Percentiles rank a stretch among this genome's conserved stretches.
These are phyloP conservation scores for Funneliformis caledonium DNA, from an alignment of 371 early-diverging fungal genomes.

Conservation along the genomic window DNA sequence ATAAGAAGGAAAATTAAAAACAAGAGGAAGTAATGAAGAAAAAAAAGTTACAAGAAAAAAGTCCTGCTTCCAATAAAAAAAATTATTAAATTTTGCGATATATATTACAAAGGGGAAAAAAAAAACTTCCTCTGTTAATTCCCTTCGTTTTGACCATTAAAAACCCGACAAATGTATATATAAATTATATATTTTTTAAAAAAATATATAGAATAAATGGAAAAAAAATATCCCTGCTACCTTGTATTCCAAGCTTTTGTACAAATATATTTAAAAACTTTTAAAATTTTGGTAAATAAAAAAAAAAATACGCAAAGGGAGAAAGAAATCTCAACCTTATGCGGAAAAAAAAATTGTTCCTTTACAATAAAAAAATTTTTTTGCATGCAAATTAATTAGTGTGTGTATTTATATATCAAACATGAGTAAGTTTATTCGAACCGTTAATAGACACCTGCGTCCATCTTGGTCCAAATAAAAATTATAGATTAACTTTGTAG, in stretches of 20 bases:
- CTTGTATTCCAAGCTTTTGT: constrained; percentile 6
- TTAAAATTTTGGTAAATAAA: constrained; percentile 1
- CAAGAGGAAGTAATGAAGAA: neutral
- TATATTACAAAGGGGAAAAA: constrained; percentile 33
- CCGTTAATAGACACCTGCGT: neutral
- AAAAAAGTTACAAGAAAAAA: constrained; percentile 28
- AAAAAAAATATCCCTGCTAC: constrained; percentile 4
- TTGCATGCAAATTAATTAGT: no score
- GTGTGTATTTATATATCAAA: neutral
- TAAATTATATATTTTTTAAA: constrained; percentile 27
- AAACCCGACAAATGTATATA: constrained; percentile 6
- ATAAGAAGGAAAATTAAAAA: no score
- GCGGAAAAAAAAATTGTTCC: neutral
- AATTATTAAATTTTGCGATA: neutral
- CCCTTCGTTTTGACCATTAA: constrained; percentile 23
- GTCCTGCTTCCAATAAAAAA: constrained; percentile 6
- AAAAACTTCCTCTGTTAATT: constrained; percentile 19
- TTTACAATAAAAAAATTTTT: no score
- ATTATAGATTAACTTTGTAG: neutral
- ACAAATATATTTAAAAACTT: constrained; percentile 13
- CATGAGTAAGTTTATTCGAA: neutral
- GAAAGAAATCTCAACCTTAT: constrained; percentile 12
- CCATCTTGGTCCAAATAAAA: neutral
- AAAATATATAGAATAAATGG: no score
- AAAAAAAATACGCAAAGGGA: constrained; percentile 13